Evolutionary conservation across 2,329 filamentous ascomycete genomes (phyloP).

Genomic region (Colletotrichum cuscutae): DNA sequence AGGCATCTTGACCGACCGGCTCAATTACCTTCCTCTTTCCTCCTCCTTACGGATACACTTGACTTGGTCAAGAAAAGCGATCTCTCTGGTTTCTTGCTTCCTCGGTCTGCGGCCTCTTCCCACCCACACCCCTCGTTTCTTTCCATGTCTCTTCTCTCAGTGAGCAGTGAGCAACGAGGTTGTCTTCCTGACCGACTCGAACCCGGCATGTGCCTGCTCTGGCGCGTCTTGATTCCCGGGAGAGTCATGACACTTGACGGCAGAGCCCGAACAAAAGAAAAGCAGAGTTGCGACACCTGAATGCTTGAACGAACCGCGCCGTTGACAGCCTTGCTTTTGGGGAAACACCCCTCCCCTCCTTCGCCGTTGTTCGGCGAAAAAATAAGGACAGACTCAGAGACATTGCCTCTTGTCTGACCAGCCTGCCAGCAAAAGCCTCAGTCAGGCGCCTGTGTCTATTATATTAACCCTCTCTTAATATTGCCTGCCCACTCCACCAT

Average conservation of each 20-base stretch:
- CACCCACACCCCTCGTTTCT: slow-evolving; percentile 8
- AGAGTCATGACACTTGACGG: slow-evolving; percentile 32
- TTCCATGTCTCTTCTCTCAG: background rate
- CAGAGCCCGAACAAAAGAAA: slow-evolving; percentile 21
- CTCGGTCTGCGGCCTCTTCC: background rate
- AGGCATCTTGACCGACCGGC: slow-evolving; percentile 16
- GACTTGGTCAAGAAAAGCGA: background rate
- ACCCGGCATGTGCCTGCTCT: slow-evolving; percentile 10
- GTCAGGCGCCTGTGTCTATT: slow-evolving; percentile 35
- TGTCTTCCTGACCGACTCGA: background rate
- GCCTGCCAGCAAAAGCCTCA: slow-evolving; percentile 31
- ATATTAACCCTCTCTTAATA: slow-evolving; percentile 35
- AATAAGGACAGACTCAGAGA: slow-evolving; percentile 14
- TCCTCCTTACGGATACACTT: slow-evolving; percentile 2
- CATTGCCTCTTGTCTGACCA: slow-evolving; percentile 25
- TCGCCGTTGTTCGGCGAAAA: background rate
- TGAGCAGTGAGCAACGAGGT: no score
- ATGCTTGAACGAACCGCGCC: slow-evolving; percentile 31
- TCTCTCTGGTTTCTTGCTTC: background rate
- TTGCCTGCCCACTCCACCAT: slow-evolving; percentile 33
- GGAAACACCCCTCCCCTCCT: slow-evolving; percentile 11
- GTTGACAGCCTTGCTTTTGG: slow-evolving; percentile 25
- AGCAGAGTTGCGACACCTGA: background rate
- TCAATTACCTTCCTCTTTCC: slow-evolving; percentile 29
- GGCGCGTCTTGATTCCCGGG: slow-evolving; percentile 13